Evolutionary conservation across 2,329 filamentous ascomycete genomes (phyloP), one percentile per base, ranked within the genome.

Genomic region (Beauveria pseudobassiana): DNA sequence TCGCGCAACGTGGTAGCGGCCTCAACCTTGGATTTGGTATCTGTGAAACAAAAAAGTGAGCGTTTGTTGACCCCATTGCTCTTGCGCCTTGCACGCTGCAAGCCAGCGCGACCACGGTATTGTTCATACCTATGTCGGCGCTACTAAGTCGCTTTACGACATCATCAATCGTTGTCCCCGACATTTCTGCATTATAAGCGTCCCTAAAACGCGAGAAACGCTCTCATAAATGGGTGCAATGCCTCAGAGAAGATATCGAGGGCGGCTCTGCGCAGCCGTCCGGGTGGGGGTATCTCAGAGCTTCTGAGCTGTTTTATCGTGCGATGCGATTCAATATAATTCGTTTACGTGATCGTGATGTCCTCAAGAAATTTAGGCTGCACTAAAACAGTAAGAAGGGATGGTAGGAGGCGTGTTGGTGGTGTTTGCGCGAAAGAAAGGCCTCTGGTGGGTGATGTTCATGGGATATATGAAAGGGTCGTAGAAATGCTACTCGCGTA

Each of bases 1-100:
- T 99, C 96, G 72, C 95, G 91, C 69, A 99, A 81, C 66, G 93
- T 89, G 58, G 88, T 87, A 64, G 93, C 91, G 65, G 92, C 87
- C 69, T 91, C 90, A 64, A 89, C 84, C 78, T 93, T 96, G 63
- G 86, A 77, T 77, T 90, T 91, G 63, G 88, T 78, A 78, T 98
- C 95, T 96, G 64, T 20, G 62, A 49, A 52, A 59, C 12, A 58
- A 43, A 45, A 59, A 43, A 26, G 55, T 50, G 22, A 63, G 61
- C 24, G n/a, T 58, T 58, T 7, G 28, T 51, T 42, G 16, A 53
- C 53, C 38, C 3, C 5, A 48, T 45, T 49, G 20, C 18, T 8
- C 16, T 26, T 22, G 26, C 34, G 30, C 8, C 8, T 2, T 20
- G 3, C 34, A 12, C 38, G 30, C 16, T 34, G 24, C 34, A 28